Conservation (phyloP, 2,329 filamentous ascomycete species). For the Xylaria sp. region DNA sequence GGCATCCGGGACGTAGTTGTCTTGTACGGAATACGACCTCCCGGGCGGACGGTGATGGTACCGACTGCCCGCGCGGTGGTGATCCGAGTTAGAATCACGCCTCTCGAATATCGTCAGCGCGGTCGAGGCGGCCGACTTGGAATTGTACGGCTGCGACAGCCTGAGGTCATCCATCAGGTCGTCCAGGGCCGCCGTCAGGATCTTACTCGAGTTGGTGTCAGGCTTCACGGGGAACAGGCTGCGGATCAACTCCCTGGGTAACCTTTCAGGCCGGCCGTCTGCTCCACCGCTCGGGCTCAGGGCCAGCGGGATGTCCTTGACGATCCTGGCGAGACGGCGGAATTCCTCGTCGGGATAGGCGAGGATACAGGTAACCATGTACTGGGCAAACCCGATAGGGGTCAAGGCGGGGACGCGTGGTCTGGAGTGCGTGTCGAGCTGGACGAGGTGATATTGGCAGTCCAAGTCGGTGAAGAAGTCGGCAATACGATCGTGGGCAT, state of each 20-base stretch:
- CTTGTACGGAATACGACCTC: constrained; percentile 1
- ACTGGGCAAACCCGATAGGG: constrained; percentile 67
- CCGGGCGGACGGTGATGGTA: constrained; percentile 2
- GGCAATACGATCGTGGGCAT: constrained; percentile 55
- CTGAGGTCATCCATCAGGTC: constrained; percentile 37
- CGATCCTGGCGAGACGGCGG: constrained; percentile 67
- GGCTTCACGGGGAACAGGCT: constrained; percentile 67
- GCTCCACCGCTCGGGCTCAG: constrained; percentile 48
- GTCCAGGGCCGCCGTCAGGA: constrained; percentile 62
- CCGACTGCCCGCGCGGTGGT: background rate
- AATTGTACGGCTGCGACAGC: background rate
- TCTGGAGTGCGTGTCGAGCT: constrained; percentile 51
- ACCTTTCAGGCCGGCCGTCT: constrained; percentile 67
- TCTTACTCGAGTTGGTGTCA: constrained; percentile 60
- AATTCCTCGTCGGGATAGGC: constrained; percentile 78
- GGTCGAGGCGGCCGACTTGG: constrained; percentile 8
- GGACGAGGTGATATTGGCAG: constrained; percentile 69
- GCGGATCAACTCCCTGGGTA: constrained; percentile 78
- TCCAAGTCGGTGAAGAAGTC: constrained; percentile 58
- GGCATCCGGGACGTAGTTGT: background rate
- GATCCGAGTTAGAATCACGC: background rate
- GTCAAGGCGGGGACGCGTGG: constrained; percentile 68
- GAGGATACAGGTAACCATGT: constrained; percentile 73
- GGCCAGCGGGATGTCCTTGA: constrained; percentile 70
- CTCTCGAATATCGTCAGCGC: background rate